A percentile compares a stretch with the other conserved stretches of the same genome.
These are phyloP conservation scores for Talaromyces amestolkiae DNA, from an alignment of 2,329 filamentous ascomycete genomes.

Conservation along the genomic window DNA sequence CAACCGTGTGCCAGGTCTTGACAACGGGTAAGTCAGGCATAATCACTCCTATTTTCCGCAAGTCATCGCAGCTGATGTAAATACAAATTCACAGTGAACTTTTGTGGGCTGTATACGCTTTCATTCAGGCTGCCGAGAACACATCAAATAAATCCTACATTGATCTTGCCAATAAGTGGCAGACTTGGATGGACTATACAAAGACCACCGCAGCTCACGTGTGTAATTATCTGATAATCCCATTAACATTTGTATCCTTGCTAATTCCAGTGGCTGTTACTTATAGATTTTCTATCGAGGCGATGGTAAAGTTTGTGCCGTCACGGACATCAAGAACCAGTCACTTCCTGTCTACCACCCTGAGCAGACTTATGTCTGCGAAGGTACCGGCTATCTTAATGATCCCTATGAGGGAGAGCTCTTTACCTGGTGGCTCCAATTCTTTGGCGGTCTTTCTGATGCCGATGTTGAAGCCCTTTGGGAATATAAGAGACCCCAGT, in stretches of 20 bases:
- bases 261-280: background rate
- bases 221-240: background rate
- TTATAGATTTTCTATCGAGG: slow-evolving; percentile 38
- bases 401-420: slow-evolving; percentile 48
- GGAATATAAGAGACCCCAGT: slow-evolving; percentile 40
- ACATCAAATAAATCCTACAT: slow-evolving; percentile 24
- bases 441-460: slow-evolving; percentile 36
- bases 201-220: slow-evolving; percentile 37
- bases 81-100: slow-evolving; percentile 33
- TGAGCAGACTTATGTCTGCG: slow-evolving; percentile 37
- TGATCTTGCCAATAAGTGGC: slow-evolving; percentile 38
- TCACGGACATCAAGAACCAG: slow-evolving; percentile 39
- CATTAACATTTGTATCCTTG: background rate
- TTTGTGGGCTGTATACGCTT: slow-evolving; percentile 45
- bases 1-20: slow-evolving; percentile 40
- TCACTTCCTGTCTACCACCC: slow-evolving; percentile 29
- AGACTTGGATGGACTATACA: slow-evolving; percentile 43
- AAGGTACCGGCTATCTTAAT: slow-evolving; percentile 35
- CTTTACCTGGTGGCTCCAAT: slow-evolving; percentile 43
- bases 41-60: background rate
- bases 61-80: background rate
- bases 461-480: slow-evolving; percentile 39
- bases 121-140: slow-evolving; percentile 38
- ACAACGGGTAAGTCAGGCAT: slow-evolving; percentile 37
- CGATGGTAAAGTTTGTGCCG: slow-evolving; percentile 42